Percentiles rank a stretch among this genome's conserved stretches.
Conservation (phyloP, 192 early-diverging fungal genomes). For the Coemansia sp. region DNA sequence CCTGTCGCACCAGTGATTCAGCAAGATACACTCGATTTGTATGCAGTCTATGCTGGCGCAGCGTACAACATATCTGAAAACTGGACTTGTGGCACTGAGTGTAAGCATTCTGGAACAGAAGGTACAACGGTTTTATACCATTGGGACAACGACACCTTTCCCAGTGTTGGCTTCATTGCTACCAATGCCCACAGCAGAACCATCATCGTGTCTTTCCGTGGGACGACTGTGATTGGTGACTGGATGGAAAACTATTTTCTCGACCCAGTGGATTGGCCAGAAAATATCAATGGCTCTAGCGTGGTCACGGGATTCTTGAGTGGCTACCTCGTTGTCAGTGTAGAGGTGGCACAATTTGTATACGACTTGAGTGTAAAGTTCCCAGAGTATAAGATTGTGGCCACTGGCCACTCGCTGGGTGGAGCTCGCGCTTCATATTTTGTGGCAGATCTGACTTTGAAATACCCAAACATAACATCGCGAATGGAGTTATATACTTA, state of each 20-base stretch:
- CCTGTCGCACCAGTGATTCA: neutral
- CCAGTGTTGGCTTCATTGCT: conserved; percentile 34
- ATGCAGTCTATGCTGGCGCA: conserved; percentile 35
- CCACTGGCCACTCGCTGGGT: conserved; percentile 44
- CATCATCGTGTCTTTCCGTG: conserved; percentile 29
- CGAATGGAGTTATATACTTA: conserved; percentile 31
- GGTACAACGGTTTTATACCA: conserved; percentile 20
- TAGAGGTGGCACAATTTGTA: conserved; percentile 1
- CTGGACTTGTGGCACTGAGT: conserved; percentile 33
- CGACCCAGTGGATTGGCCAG: conserved; percentile 10
- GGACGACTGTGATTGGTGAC: conserved; percentile 10
- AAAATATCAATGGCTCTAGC: conserved; percentile 3
- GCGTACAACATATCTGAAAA: conserved; percentile 14
- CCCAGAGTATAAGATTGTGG: conserved; percentile 31
- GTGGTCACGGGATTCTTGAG: conserved; percentile 33
- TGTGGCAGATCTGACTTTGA: conserved; percentile 25
- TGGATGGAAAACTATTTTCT: conserved; percentile 16
- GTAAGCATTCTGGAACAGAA: conserved; percentile 17
- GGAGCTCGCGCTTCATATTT: conserved; percentile 35
- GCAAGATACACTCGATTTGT: conserved; percentile 13
- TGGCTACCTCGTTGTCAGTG: conserved; percentile 20
- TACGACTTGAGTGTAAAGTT: conserved; percentile 16
- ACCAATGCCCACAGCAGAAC: conserved; percentile 12
- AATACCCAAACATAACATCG: conserved; percentile 2
- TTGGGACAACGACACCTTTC: conserved; percentile 12